phyloP scores from a whole-genome alignment of 257 asterid genomes.

The Solanum gracilifrons region DNA sequence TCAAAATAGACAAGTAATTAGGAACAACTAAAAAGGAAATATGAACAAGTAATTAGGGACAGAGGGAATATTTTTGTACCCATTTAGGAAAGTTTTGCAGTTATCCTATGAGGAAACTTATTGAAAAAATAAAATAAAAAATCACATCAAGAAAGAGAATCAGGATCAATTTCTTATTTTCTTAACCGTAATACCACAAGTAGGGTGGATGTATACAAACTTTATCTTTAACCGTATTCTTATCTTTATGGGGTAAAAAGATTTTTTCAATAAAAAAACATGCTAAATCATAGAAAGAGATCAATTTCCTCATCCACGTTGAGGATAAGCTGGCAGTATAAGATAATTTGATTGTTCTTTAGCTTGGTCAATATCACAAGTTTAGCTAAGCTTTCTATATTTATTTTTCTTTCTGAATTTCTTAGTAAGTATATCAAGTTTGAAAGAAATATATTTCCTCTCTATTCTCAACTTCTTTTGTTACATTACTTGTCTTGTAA shows the following conservation, averaged over 20 bases:
- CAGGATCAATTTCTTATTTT: too few species aligned
- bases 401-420: neutral
- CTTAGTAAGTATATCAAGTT: neutral
- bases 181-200: too few species aligned
- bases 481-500: neutral
- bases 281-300: neutral
- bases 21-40: too few species aligned
- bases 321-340: neutral
- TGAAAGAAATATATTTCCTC: neutral
- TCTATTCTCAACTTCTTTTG: neutral
- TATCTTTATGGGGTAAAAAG: too few species aligned
- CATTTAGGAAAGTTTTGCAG: neutral
- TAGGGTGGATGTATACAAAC: too few species aligned
- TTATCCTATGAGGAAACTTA: neutral
- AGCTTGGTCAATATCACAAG: neutral
- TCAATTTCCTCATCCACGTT: neutral
- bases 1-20: too few species aligned
- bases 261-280: too few species aligned
- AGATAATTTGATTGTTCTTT: too few species aligned
- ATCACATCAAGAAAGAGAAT: too few species aligned
- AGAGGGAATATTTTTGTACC: neutral
- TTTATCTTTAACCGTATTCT: too few species aligned
- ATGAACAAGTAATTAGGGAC: too few species aligned
- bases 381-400: neutral
- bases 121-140: neutral